These are phyloP conservation scores for Mediolabrus comicus DNA, from an alignment of 108 stramenopile genomes.

Conservation along the genomic window DNA sequence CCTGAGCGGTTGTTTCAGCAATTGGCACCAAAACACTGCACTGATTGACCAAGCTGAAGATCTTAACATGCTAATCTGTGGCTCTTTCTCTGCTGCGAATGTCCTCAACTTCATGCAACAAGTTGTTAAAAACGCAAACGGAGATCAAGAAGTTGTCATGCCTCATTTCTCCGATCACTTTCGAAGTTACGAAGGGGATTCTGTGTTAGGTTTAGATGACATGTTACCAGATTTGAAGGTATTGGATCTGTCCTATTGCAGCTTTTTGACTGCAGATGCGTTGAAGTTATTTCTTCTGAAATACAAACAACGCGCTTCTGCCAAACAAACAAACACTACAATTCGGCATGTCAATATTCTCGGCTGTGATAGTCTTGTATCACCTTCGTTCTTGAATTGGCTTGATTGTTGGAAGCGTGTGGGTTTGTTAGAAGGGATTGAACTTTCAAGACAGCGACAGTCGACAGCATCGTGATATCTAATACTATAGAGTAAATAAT, in stretches of 20 bases:
- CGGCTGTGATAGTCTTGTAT: constrained; percentile 1
- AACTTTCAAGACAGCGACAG: constrained; percentile 12
- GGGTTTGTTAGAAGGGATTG: constrained; percentile 27
- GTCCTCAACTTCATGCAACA: no score
- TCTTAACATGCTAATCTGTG: constrained; percentile 20
- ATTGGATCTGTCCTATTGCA: constrained; percentile 31
- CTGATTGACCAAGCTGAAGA: constrained; percentile 7
- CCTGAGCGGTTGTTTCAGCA: constrained; percentile 31
- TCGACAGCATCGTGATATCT: constrained; percentile 2
- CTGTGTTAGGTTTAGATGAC: constrained; percentile 4
- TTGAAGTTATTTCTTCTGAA: constrained; percentile 18
- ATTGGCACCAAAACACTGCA: constrained; percentile 19
- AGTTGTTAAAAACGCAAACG: no score
- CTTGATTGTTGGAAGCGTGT: constrained; percentile 2
- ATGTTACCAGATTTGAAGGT: constrained; percentile 32
- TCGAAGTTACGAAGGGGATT: background rate
- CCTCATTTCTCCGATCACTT: background rate
- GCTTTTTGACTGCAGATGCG: constrained; percentile 28
- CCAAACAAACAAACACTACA: background rate
- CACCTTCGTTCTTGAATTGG: background rate
- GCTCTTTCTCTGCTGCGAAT: background rate
- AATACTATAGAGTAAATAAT: no score
- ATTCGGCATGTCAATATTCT: constrained; percentile 9
- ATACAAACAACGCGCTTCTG: background rate
- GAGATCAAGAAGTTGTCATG: no score